Evolutionary conservation across 148 eudicot genomes (phyloP).

Genomic region (Dianthus caryophyllus): DNA sequence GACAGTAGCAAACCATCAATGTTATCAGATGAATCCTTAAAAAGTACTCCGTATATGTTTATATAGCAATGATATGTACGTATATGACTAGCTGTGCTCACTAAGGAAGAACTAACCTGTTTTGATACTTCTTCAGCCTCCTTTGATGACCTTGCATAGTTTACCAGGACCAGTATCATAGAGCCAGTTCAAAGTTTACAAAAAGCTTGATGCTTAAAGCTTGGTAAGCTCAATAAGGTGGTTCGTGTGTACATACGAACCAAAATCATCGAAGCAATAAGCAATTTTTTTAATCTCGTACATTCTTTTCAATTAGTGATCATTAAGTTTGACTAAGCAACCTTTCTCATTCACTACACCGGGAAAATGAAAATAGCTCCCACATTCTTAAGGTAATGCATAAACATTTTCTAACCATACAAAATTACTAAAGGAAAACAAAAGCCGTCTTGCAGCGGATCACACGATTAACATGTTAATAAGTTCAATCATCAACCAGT

Average conservation of each 20-base stretch:
- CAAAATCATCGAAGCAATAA: conserved; percentile 2
- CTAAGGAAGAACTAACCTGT: too few relatives aligned
- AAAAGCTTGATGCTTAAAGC: background rate
- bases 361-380: too few relatives aligned
- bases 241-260: background rate
- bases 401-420: background rate
- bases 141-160: conserved; percentile 55
- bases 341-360: background rate
- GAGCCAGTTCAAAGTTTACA: conserved; percentile 4
- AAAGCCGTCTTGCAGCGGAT: background rate
- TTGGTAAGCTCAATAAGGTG: background rate
- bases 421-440: background rate
- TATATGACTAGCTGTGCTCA: too few relatives aligned
- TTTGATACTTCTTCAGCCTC: conserved; percentile 57
- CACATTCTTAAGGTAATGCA: too few relatives aligned
- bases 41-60: too few relatives aligned
- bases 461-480: background rate
- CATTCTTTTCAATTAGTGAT: background rate
- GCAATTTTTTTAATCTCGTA: background rate
- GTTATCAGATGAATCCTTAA: background rate
- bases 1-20: background rate
- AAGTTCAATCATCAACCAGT: background rate
- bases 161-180: conserved; percentile 63
- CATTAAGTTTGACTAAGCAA: background rate
- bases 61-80: too few relatives aligned